Percentiles rank a stretch among this genome's conserved stretches.
phyloP scores from a whole-genome alignment of 495 filamentous ascomycete species.

The Evansstolkia leycettana region DNA sequence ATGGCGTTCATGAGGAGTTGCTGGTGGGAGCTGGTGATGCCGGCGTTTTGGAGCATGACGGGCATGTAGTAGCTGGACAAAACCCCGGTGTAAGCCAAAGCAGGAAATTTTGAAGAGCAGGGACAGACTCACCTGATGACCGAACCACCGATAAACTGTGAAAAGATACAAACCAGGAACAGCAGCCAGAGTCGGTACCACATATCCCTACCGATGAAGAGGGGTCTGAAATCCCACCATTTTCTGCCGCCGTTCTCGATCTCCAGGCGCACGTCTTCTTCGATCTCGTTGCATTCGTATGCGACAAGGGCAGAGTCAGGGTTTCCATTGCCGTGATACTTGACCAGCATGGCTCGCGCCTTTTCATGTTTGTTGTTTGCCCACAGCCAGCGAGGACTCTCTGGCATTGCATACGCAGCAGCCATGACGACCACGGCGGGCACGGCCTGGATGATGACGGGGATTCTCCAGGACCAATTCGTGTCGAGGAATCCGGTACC shows the following conservation, averaged over 20 bases:
- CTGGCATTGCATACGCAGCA: conserved; percentile 48
- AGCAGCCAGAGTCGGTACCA: not conserved
- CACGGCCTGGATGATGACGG: conserved; percentile 31
- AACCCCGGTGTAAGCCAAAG: no score
- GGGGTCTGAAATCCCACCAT: conserved; percentile 42
- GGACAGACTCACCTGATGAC: no score
- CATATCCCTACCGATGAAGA: not conserved
- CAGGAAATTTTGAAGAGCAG: no score
- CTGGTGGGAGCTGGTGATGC: conserved; percentile 23
- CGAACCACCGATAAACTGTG: not conserved
- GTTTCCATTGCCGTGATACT: conserved; percentile 47
- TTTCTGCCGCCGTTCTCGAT: conserved; percentile 42
- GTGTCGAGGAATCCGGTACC: conserved; percentile 27
- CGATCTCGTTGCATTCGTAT: conserved; percentile 47
- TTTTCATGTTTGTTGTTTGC: conserved; percentile 41
- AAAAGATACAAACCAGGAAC: not conserved
- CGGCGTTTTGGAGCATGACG: conserved; percentile 8
- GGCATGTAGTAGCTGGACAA: not conserved
- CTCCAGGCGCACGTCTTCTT: conserved; percentile 41
- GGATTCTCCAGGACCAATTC: conserved; percentile 45
- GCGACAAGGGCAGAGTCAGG: conserved; percentile 38
- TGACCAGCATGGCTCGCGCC: conserved; percentile 39
- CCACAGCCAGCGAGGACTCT: conserved; percentile 48
- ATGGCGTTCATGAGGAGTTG: conserved; percentile 45
- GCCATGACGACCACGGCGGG: conserved; percentile 40